Evolutionary conservation across 371 early-diverging fungal genomes (phyloP).

Genomic region (Batrachochytrium dendrobatidis): DNA sequence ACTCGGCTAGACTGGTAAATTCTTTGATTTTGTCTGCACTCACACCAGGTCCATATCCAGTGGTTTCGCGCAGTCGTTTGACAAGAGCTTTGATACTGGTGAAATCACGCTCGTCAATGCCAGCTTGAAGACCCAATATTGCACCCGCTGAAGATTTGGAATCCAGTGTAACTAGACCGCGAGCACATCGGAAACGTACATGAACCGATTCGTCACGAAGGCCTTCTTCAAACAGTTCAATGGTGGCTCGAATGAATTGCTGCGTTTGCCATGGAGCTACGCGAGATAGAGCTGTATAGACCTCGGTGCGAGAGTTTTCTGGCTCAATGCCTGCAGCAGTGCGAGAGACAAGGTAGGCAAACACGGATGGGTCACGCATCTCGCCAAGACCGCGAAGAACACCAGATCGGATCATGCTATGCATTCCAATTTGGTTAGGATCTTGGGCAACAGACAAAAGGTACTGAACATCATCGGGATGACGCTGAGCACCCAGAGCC

Average conservation of each 20-base stretch:
- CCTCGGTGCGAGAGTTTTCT: slow-evolving; percentile 23
- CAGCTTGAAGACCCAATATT: slow-evolving; percentile 15
- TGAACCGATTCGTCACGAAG: slow-evolving; percentile 21
- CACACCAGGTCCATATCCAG: background rate
- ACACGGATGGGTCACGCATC: slow-evolving; percentile 37
- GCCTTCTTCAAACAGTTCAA: slow-evolving; percentile 27
- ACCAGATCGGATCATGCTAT: slow-evolving; percentile 28
- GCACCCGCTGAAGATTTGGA: slow-evolving; percentile 14
- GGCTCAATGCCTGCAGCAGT: slow-evolving; percentile 30
- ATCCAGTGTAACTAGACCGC: slow-evolving; percentile 22
- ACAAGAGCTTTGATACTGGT: slow-evolving; percentile 16
- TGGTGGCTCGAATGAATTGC: slow-evolving; percentile 15
- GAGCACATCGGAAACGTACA: slow-evolving; percentile 24
- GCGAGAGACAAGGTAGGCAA: slow-evolving; percentile 33
- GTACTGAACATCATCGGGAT: slow-evolving; percentile 33
- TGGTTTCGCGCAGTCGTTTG: slow-evolving; percentile 7
- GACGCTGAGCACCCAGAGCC: slow-evolving; percentile 37
- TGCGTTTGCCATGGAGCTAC: slow-evolving; percentile 36
- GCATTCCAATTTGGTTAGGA: slow-evolving; percentile 32
- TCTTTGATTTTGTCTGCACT: slow-evolving; percentile 16
- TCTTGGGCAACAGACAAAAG: slow-evolving; percentile 36
- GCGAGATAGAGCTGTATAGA: slow-evolving; percentile 24
- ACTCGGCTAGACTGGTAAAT: slow-evolving; percentile 34
- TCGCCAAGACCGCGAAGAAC: slow-evolving; percentile 30
- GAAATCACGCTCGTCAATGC: slow-evolving; percentile 33